These are phyloP conservation scores for Echium plantagineum DNA, from an alignment of 257 asterid genomes.

Conservation along the genomic window DNA sequence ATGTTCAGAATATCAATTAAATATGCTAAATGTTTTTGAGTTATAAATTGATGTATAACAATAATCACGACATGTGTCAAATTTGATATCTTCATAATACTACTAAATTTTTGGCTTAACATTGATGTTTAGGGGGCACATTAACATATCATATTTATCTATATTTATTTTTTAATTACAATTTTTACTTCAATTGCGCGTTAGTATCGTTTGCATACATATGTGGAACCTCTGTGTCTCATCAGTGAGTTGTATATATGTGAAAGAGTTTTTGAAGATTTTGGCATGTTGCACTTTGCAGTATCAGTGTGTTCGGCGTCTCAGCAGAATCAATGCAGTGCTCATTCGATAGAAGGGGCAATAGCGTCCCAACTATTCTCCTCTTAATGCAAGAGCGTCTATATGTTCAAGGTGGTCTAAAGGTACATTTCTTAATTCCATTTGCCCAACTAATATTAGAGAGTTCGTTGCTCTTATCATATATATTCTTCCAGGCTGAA, in stretches of 20 bases:
- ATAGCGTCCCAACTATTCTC: constrained; percentile 91
- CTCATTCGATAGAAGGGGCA: constrained; percentile 76
- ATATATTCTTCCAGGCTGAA: constrained; percentile 52
- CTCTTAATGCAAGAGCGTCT: constrained; percentile 74
- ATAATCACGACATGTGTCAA: too few relatives aligned
- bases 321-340: constrained; percentile 98
- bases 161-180: too few relatives aligned
- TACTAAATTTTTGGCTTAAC: too few relatives aligned
- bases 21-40: too few relatives aligned
- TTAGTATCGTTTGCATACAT: neutral
- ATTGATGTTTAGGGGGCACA: too few relatives aligned
- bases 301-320: constrained; percentile 91
- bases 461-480: constrained; percentile 7
- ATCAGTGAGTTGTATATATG: neutral
- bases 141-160: too few relatives aligned
- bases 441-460: neutral
- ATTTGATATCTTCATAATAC: too few relatives aligned
- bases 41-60: too few relatives aligned
- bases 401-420: constrained; percentile 62
- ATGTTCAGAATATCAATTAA: too few relatives aligned
- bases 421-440: neutral
- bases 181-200: too few relatives aligned
- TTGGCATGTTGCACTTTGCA: constrained; percentile 14
- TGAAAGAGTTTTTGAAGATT: neutral
- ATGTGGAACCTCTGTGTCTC: neutral